These are phyloP conservation scores for Aspergillus vadensis DNA, from an alignment of 2,329 filamentous ascomycete genomes.

Conservation along the genomic window DNA sequence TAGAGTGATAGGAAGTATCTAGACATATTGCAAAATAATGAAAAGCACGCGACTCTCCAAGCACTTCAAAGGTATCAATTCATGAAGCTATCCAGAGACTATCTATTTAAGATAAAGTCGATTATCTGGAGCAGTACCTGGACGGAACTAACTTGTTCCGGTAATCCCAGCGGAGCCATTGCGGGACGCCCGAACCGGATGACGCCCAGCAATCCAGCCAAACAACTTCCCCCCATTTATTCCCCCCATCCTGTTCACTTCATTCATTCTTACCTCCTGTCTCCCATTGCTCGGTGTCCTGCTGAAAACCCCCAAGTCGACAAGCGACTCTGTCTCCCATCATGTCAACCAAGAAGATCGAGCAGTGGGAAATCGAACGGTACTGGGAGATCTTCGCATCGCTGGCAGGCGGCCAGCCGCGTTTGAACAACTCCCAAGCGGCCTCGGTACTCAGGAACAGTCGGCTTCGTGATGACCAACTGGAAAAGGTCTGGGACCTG, in stretches of 20 bases:
- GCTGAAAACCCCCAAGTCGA: background rate
- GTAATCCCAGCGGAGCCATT: slow-evolving; percentile 17
- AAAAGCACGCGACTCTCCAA: background rate
- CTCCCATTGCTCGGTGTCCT: slow-evolving; percentile 17
- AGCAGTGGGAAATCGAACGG: slow-evolving; percentile 73
- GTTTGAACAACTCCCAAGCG: slow-evolving; percentile 69
- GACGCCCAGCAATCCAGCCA: slow-evolving; percentile 9
- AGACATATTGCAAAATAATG: background rate
- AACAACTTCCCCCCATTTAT: slow-evolving; percentile 4
- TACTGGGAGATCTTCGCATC: slow-evolving; percentile 80
- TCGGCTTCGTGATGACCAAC: slow-evolving; percentile 73
- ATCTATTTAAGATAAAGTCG: too few species aligned
- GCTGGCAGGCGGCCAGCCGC: slow-evolving; percentile 63
- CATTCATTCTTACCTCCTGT: background rate
- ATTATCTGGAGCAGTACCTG: slow-evolving; percentile 8
- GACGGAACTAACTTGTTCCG: slow-evolving; percentile 33
- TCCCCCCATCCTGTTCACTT: background rate
- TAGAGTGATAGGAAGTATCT: background rate
- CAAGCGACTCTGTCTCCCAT: slow-evolving; percentile 10
- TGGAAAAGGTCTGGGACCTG: slow-evolving; percentile 97
- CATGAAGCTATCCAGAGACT: background rate
- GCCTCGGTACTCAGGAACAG: slow-evolving; percentile 73
- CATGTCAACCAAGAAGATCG: slow-evolving; percentile 57
- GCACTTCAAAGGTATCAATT: background rate
- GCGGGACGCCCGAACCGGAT: slow-evolving; percentile 25